Percentiles rank a stretch among this genome's conserved stretches.
These are phyloP conservation scores for Lomentospora prolificans DNA, from an alignment of 2,329 filamentous ascomycete species.

Conservation along the genomic window DNA sequence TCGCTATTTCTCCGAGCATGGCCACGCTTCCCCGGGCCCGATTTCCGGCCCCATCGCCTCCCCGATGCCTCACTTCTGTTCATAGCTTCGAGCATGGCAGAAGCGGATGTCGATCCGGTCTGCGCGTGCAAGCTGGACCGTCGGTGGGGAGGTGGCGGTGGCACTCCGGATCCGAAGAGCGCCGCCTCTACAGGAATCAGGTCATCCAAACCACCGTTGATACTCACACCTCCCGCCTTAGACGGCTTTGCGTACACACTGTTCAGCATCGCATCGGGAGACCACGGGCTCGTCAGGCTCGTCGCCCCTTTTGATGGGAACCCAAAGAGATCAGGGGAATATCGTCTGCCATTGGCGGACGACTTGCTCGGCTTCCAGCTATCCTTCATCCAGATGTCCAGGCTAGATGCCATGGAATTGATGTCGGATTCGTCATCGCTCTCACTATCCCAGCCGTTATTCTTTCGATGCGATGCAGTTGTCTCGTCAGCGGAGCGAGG, in stretches of 20 bases:
- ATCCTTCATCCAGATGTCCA: slow-evolving; percentile 50
- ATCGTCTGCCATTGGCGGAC: slow-evolving; percentile 17
- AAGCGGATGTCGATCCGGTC: slow-evolving; percentile 23
- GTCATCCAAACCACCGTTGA: slow-evolving; percentile 22
- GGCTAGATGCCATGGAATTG: slow-evolving; percentile 36
- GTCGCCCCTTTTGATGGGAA: slow-evolving; percentile 32
- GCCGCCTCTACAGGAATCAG: not conserved
- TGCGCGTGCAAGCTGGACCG: slow-evolving; percentile 43
- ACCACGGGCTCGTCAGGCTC: slow-evolving; percentile 29
- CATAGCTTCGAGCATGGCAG: slow-evolving; percentile 9
- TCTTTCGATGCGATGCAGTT: slow-evolving; percentile 28
- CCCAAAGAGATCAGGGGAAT: slow-evolving; percentile 44
- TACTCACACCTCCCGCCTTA: slow-evolving; percentile 13
- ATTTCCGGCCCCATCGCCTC: slow-evolving; percentile 8
- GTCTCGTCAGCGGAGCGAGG: slow-evolving; percentile 39
- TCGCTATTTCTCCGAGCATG: slow-evolving; percentile 10
- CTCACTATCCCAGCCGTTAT: slow-evolving; percentile 34
- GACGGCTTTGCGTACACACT: not conserved
- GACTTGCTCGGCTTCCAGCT: slow-evolving; percentile 30
- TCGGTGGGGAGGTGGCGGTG: slow-evolving; percentile 40
- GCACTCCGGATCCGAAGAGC: slow-evolving; percentile 24
- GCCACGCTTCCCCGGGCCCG: slow-evolving; percentile 7
- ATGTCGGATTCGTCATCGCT: slow-evolving; percentile 32
- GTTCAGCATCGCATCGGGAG: slow-evolving; percentile 32
- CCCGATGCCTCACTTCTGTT: slow-evolving; percentile 4